Percentiles rank a stretch among this genome's conserved stretches.
These are phyloP conservation scores for Pseudomassariella vexata DNA, from an alignment of 2,329 filamentous ascomycete genomes.

Conservation along the genomic window DNA sequence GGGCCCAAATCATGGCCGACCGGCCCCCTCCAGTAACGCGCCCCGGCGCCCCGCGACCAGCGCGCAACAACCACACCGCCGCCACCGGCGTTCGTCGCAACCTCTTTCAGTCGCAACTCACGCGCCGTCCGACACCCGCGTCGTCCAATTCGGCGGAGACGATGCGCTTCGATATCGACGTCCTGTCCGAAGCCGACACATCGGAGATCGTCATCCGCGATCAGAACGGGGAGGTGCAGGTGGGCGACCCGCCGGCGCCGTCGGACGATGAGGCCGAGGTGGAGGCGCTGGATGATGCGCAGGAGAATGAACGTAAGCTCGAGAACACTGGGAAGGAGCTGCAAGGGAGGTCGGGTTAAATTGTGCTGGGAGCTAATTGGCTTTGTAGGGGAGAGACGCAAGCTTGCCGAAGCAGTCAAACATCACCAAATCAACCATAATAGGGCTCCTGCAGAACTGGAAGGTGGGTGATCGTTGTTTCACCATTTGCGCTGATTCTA, in stretches of 20 bases:
- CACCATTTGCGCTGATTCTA: background rate
- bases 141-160: constrained; percentile 37
- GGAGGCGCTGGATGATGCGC: constrained; percentile 50
- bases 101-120: constrained; percentile 55
- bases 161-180: constrained; percentile 37
- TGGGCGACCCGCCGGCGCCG: constrained; percentile 50
- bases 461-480: constrained; percentile 42
- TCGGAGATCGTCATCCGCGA: constrained; percentile 58
- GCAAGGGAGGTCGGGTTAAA: no score
- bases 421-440: constrained; percentile 53
- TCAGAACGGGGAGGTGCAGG: constrained; percentile 55
- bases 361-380: constrained; percentile 13
- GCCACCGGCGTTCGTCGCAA: constrained; percentile 41
- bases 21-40: constrained; percentile 18
- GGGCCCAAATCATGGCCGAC: constrained; percentile 16
- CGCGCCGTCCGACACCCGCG: constrained; percentile 46
- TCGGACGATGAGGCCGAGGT: constrained; percentile 49
- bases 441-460: constrained; percentile 54
- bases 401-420: constrained; percentile 55
- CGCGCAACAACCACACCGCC: constrained; percentile 8
- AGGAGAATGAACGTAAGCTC: constrained; percentile 53
- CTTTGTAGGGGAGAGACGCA: constrained; percentile 49
- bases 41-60: constrained; percentile 16
- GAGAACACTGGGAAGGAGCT: no score
- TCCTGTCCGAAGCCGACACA: constrained; percentile 33